phyloP scores from a whole-genome alignment of 2,329 filamentous ascomycete genomes.

The Cladophialophora bantiana region DNA sequence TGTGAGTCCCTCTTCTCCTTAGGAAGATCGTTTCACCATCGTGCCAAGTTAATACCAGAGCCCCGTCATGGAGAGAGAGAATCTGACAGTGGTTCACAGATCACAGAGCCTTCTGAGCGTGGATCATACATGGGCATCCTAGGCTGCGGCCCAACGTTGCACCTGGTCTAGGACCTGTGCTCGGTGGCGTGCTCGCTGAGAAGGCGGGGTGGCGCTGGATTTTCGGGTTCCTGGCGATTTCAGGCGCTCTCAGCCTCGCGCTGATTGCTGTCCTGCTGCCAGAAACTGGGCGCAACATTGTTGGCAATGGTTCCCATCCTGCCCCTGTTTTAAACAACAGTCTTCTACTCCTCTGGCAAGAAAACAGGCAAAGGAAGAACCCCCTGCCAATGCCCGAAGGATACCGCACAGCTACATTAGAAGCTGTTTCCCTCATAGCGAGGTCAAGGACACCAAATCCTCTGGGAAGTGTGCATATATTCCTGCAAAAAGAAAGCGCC shows the following conservation, averaged over 20 bases:
- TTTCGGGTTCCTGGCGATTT: constrained; percentile 53
- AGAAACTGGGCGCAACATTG: constrained; percentile 49
- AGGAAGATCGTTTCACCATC: not conserved
- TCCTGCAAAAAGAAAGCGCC: constrained; percentile 21
- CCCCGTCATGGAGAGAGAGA: not conserved
- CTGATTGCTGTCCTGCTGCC: constrained; percentile 44
- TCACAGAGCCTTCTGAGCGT: constrained; percentile 48
- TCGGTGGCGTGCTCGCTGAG: constrained; percentile 50
- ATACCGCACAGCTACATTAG: not conserved
- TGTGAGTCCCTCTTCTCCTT: constrained; percentile 38
- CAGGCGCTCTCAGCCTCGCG: constrained; percentile 45
- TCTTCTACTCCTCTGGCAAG: constrained; percentile 3
- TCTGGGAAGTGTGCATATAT: constrained; percentile 20
- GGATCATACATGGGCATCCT: constrained; percentile 58
- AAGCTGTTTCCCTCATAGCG: not conserved
- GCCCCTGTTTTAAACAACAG: constrained; percentile 28
- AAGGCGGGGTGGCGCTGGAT: constrained; percentile 51
- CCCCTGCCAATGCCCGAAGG: not conserved
- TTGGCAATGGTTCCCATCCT: constrained; percentile 46
- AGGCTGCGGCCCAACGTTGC: constrained; percentile 47
- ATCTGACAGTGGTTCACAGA: not conserved
- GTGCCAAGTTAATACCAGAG: not conserved
- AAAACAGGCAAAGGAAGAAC: constrained; percentile 1
- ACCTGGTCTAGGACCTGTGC: constrained; percentile 56
- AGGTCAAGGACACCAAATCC: constrained; percentile 35